phyloP scores from a whole-genome alignment of 2,329 filamentous ascomycete genomes.

The Fusarium sp. region DNA sequence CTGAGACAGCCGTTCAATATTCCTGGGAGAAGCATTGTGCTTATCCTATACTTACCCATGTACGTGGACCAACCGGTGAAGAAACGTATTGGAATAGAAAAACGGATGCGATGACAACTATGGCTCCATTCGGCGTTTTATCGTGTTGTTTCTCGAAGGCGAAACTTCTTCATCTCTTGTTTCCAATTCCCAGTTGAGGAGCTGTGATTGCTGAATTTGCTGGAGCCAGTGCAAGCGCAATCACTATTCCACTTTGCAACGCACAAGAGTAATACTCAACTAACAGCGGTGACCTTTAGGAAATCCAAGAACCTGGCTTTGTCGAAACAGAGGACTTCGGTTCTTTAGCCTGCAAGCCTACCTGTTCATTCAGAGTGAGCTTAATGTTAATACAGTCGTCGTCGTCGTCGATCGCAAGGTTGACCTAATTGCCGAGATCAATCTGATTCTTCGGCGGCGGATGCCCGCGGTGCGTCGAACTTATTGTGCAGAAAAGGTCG shows the following conservation, averaged over 20 bases:
- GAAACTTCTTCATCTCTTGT: neutral
- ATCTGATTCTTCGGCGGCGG: constrained; percentile 29
- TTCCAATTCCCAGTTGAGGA: neutral
- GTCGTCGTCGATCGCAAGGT: constrained; percentile 1
- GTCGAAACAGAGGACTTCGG: constrained; percentile 11
- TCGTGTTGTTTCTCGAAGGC: constrained; percentile 13
- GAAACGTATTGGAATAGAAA: constrained; percentile 29
- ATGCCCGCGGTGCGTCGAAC: constrained; percentile 25
- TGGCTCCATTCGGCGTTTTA: constrained; percentile 13
- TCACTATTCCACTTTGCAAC: neutral
- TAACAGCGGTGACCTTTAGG: constrained; percentile 35
- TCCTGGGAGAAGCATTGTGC: constrained; percentile 41
- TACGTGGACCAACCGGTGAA: constrained; percentile 40
- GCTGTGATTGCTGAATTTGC: constrained; percentile 10
- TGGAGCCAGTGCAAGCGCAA: constrained; percentile 17
- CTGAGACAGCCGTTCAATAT: constrained; percentile 42
- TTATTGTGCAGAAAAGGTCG: constrained; percentile 11
- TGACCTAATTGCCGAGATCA: constrained; percentile 15
- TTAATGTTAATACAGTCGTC: constrained; percentile 8
- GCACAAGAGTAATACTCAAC: constrained; percentile 27
- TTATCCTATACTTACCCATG: constrained; percentile 43
- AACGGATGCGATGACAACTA: constrained; percentile 35
- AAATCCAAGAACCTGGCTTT: constrained; percentile 22
- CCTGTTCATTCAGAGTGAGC: constrained; percentile 15
- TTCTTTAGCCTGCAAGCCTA: constrained; percentile 1